Evolutionary conservation across 2,329 filamentous ascomycete genomes (phyloP).

Genomic region (Stagonosporopsis chrysanthemi): DNA sequence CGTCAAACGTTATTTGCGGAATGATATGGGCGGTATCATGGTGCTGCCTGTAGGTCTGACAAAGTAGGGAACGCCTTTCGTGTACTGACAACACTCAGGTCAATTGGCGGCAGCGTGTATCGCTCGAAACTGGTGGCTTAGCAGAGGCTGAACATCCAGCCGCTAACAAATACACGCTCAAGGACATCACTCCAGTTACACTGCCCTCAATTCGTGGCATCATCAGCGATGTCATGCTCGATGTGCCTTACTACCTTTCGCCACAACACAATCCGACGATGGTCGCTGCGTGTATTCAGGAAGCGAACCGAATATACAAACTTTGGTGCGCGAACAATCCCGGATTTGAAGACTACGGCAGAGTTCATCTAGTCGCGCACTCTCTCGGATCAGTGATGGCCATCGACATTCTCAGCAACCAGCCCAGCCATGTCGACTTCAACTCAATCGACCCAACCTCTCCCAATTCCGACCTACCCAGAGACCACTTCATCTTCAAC

Average conservation of each 20-base stretch:
- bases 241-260: constrained; percentile 97
- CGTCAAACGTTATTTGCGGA: constrained; percentile 77
- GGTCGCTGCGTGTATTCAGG: constrained; percentile 84
- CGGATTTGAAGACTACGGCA: constrained; percentile 78
- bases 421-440: constrained; percentile 74
- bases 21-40: constrained; percentile 89
- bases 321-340: constrained; percentile 96
- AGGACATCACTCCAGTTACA: constrained; percentile 90
- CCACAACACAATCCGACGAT: constrained; percentile 90
- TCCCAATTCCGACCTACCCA: constrained; percentile 58
- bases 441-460: constrained; percentile 44
- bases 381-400: constrained; percentile 95
- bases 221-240: constrained; percentile 97
- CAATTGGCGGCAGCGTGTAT: constrained; percentile 91
- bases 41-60: constrained; percentile 69
- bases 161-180: constrained; percentile 71
- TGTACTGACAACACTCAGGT: constrained; percentile 53
- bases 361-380: constrained; percentile 91
- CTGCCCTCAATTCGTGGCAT: constrained; percentile 90
- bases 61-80: background rate
- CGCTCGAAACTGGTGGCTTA: constrained; percentile 75
- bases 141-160: constrained; percentile 64
- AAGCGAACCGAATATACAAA: constrained; percentile 94
- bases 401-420: constrained; percentile 85
- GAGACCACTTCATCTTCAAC: constrained; percentile 81